Conservation (phyloP, 345 rosid genomes). For the Gossypium turneri region DNA sequence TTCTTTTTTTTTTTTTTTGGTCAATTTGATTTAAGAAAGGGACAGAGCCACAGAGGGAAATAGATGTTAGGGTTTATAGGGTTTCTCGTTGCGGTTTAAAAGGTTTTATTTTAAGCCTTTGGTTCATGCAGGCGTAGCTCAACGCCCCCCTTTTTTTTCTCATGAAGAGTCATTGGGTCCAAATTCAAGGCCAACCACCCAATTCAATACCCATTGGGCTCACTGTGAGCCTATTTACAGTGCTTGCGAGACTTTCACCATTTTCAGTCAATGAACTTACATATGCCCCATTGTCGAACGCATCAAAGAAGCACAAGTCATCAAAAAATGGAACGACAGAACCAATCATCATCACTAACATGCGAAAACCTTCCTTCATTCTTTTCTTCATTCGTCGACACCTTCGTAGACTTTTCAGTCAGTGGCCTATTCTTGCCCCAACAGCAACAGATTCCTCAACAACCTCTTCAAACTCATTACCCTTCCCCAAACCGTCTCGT, state of each 20-base stretch:
- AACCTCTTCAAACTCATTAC: slow-evolving; percentile 33
- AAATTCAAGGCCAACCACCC: neutral
- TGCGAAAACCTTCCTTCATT: slow-evolving; percentile 50
- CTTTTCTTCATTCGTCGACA: slow-evolving; percentile 71
- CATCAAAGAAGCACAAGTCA: neutral
- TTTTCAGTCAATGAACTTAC: neutral
- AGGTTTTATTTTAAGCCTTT: neutral
- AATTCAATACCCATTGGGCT: neutral
- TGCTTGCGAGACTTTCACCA: neutral
- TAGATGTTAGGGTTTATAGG: neutral
- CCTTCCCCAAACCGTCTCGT: slow-evolving; percentile 59
- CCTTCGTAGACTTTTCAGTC: slow-evolving; percentile 75
- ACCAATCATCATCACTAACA: slow-evolving; percentile 4
- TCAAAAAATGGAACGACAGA: neutral
- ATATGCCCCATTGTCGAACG: neutral
- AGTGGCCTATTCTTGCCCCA: slow-evolving; percentile 56
- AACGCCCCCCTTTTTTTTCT: neutral
- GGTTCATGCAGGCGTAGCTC: neutral
- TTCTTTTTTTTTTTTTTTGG: neutral
- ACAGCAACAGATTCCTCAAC: slow-evolving; percentile 8
- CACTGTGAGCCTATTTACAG: neutral
- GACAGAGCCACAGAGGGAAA: neutral
- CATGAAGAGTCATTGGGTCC: neutral
- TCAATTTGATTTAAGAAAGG: neutral
- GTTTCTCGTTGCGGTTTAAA: neutral